These are phyloP conservation scores for Phytophthora agathidicida DNA, from an alignment of 352 stramenopile species.

Conservation along the genomic window DNA sequence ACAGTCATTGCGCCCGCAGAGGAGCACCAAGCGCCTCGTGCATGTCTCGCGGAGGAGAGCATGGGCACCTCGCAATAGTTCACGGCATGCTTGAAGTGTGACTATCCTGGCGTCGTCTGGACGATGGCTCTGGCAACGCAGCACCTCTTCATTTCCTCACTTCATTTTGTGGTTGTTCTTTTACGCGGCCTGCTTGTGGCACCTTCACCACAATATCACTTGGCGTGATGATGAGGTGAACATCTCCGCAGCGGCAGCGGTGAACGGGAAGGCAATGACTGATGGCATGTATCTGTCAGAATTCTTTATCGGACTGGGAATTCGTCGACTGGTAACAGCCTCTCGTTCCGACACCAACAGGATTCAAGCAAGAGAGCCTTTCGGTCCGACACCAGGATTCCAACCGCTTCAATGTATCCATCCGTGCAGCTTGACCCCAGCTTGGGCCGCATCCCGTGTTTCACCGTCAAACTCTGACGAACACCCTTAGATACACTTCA, in stretches of 20 bases:
- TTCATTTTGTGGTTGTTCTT: too few species aligned
- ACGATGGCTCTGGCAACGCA: background rate
- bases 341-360: too few species aligned
- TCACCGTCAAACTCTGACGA: slow-evolving; percentile 13
- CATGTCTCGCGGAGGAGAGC: slow-evolving; percentile 30
- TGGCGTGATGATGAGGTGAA: background rate
- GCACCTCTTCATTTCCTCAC: background rate
- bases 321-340: slow-evolving; percentile 3
- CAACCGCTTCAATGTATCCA: slow-evolving; percentile 23
- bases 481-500: slow-evolving; percentile 11
- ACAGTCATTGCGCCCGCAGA: slow-evolving; percentile 5
- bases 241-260: too few species aligned
- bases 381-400: slow-evolving; percentile 20
- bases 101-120: slow-evolving; percentile 20
- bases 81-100: slow-evolving; percentile 8
- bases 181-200: background rate
- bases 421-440: too few species aligned
- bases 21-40: too few species aligned
- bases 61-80: slow-evolving; percentile 6
- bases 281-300: too few species aligned
- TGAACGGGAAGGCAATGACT: too few species aligned
- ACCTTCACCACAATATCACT: too few species aligned
- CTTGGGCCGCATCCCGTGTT: too few species aligned
- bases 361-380: background rate
- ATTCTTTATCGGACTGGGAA: background rate